Evolutionary conservation across 352 stramenopile genomes (phyloP).

Genomic region (Phytophthora vignae): DNA sequence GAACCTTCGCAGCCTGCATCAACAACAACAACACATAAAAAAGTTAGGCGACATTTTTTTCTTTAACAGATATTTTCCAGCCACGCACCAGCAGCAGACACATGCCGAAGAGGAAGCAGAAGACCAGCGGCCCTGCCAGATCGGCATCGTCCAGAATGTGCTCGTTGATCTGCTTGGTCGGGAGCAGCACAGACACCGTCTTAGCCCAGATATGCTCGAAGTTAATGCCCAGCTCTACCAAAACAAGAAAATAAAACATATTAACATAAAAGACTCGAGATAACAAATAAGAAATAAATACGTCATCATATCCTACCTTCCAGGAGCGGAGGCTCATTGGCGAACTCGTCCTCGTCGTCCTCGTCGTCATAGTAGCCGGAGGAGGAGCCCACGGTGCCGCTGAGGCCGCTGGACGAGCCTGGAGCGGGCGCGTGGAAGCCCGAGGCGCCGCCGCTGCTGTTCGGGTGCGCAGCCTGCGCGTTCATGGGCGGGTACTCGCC

Average conservation of each 20-base stretch:
- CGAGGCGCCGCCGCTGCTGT: conserved; percentile 22
- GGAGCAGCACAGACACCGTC: conserved; percentile 95
- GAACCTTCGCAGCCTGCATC: conserved; percentile 89
- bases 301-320: conserved; percentile 68
- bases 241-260: conserved; percentile 9
- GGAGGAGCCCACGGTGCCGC: conserved; percentile 32
- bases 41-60: too few relatives aligned
- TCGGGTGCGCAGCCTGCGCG: conserved; percentile 25
- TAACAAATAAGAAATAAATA: conserved; percentile 9
- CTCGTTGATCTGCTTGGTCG: conserved; percentile 91
- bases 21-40: background rate
- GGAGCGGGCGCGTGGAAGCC: conserved; percentile 34
- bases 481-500: conserved; percentile 52
- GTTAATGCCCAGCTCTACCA: conserved; percentile 96
- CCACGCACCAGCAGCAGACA: conserved; percentile 92
- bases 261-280: conserved; percentile 1
- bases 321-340: conserved; percentile 97
- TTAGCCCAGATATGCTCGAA: conserved; percentile 98
- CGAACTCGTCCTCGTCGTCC: conserved; percentile 89
- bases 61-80: conserved; percentile 2
- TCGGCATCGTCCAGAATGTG: conserved; percentile 94
- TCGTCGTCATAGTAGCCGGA: conserved; percentile 39
- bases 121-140: conserved; percentile 95
- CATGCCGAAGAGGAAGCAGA: conserved; percentile 94
- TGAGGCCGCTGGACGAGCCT: conserved; percentile 34